Evolutionary conservation across 1,139 yeast species (phyloP).

Genomic region (Torulaspora pretoriensis): DNA sequence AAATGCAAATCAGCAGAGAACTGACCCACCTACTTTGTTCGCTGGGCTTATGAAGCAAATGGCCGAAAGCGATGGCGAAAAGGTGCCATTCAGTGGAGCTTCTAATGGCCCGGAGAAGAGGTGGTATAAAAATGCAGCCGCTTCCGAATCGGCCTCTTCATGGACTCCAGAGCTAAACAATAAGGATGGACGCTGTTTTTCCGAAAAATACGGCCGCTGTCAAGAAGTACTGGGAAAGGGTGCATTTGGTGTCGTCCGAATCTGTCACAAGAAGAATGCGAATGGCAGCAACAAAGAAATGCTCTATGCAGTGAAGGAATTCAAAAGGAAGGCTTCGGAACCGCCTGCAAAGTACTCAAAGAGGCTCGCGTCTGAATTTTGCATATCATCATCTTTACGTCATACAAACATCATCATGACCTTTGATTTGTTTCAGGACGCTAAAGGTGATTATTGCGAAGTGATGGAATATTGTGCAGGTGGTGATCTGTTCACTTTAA

Average conservation of each 20-base stretch:
- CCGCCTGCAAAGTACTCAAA: constrained; percentile 57
- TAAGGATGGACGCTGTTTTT: constrained; percentile 38
- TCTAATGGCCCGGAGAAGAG: constrained; percentile 26
- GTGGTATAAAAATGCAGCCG: constrained; percentile 33
- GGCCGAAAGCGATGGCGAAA: constrained; percentile 40
- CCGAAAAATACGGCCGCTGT: constrained; percentile 72
- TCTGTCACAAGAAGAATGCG: constrained; percentile 54
- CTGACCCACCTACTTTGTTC: constrained; percentile 70
- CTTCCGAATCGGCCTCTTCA: constrained; percentile 14
- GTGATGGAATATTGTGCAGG: constrained; percentile 97
- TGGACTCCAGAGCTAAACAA: constrained; percentile 18
- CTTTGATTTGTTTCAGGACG: constrained; percentile 80
- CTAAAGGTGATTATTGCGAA: constrained; percentile 89
- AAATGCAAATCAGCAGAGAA: constrained; percentile 8
- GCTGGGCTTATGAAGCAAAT: constrained; percentile 76
- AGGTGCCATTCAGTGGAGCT: constrained; percentile 39
- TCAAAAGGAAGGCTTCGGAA: constrained; percentile 56
- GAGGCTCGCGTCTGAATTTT: constrained; percentile 77
- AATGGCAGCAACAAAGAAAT: constrained; percentile 39
- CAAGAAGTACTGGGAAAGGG: constrained; percentile 82
- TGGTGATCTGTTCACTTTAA: constrained; percentile 85
- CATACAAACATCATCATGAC: constrained; percentile 81
- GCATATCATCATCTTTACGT: constrained; percentile 76
- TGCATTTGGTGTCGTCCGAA: constrained; percentile 78
- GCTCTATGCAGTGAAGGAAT: constrained; percentile 80